Base-by-base conservation (phyloP, 208 protist genomes). In the Angomonas ambiguus region DNA sequence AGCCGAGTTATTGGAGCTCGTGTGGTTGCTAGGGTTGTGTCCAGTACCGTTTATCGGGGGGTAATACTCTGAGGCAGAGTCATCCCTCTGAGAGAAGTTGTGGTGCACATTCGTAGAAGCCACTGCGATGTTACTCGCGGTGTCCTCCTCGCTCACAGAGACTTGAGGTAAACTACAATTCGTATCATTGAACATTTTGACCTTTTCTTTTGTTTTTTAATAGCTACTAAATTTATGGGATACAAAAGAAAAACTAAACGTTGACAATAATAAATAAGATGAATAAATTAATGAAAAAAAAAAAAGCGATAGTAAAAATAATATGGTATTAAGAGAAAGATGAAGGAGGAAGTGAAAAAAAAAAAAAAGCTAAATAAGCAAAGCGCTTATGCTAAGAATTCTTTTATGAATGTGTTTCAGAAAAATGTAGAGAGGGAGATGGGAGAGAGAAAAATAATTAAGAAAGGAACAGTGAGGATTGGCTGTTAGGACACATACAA, bases 81-180 rank as follows among this genome's bases (percentile, higher is more conserved):
- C 55, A 67, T 74, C 42, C 67, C 62, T 33, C 65, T 68, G 16
- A 56, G 64, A 20, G 31, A 62, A 1, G 51, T 71, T 8, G 66
- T 55, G 0, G 0, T 65, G 16, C 0, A 67, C 55, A 42, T 62
- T 67, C 13, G 67, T 65, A 30, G 66, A 72, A 4, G 59, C 68
- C 1, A 83, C 71, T 3, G 81, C 80, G 28, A 71, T 51, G 60
- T 80, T 81, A 71, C 81, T 87, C 25, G 76, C 27, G 31, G 73
- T 73, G 32, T 79, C 77, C 63, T 79, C 77, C 8, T 86, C 80
- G 53, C 82, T 65, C 16, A 56, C 45, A 27, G 4, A 3, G 18
- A 3, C 18, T 4, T 4, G 45, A n/a, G 4, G 10, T 27, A n/a
- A 24, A 24, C 24, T 53, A 53, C 20, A 5, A 53, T 53, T 24